phyloP scores from a whole-genome alignment of 2,329 filamentous ascomycete species.

The Epichloe bromicola region DNA sequence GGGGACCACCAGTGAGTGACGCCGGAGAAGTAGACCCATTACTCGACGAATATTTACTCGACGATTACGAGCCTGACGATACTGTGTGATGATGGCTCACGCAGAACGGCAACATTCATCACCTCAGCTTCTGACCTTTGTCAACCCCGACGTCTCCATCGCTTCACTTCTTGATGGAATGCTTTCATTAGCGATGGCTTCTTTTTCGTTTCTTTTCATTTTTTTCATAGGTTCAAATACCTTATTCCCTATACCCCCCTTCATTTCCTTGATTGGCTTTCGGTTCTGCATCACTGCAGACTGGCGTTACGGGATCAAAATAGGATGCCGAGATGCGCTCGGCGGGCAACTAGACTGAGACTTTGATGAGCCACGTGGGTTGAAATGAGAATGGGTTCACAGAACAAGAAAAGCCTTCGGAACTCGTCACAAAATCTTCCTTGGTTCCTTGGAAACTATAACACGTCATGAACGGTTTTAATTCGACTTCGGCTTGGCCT shows the following conservation, averaged over 20 bases:
- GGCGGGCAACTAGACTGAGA: background rate
- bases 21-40: conserved; percentile 27
- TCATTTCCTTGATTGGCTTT: background rate
- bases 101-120: background rate
- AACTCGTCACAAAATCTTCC: too few species aligned
- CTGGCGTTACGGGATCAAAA: background rate
- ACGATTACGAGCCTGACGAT: conserved; percentile 18
- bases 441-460: too few species aligned
- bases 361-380: background rate
- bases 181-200: background rate
- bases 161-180: background rate
- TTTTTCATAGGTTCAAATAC: background rate
- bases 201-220: background rate
- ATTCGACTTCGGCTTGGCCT: background rate
- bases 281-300: background rate
- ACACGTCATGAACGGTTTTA: too few species aligned
- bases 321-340: background rate
- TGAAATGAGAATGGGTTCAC: background rate
- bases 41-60: conserved; percentile 18
- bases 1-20: conserved; percentile 29
- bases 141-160: background rate
- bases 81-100: conserved; percentile 13
- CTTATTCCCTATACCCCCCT: background rate
- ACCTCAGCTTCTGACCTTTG: conserved; percentile 3
- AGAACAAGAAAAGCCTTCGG: background rate